Conservation (phyloP, 306 rosid species). For the Mucuna pruriens region DNA sequence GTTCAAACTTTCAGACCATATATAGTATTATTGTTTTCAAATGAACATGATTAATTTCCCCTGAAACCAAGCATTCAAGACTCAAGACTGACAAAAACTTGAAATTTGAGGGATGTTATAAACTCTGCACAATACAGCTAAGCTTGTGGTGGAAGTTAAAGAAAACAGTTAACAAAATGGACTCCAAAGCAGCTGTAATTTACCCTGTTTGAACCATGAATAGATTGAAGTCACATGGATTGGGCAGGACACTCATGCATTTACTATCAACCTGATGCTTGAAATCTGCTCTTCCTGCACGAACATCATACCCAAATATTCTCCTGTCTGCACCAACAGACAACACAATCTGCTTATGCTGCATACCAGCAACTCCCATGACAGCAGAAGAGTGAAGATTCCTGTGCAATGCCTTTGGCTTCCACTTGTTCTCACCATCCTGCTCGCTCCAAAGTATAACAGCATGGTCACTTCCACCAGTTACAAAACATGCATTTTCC, state of each 20-base stretch:
- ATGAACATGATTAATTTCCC: background rate
- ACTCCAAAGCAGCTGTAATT: slow-evolving; percentile 30
- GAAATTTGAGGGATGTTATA: slow-evolving; percentile 1
- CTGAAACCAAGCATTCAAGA: background rate
- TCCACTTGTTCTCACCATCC: slow-evolving; percentile 71
- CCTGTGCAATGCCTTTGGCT: slow-evolving; percentile 83
- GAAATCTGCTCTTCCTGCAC: slow-evolving; percentile 73
- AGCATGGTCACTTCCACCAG: slow-evolving; percentile 96
- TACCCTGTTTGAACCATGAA: slow-evolving; percentile 98
- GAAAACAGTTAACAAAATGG: background rate
- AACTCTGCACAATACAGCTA: background rate
- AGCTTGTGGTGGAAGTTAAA: slow-evolving; percentile 19
- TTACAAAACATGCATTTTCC: slow-evolving; percentile 73
- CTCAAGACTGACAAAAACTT: background rate
- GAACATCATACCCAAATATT: slow-evolving; percentile 73
- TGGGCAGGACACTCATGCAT: slow-evolving; percentile 97
- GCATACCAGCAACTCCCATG: slow-evolving; percentile 97
- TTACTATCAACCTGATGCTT: slow-evolving; percentile 91
- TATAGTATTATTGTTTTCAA: slow-evolving; percentile 14
- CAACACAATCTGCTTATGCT: slow-evolving; percentile 77
- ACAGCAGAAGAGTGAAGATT: slow-evolving; percentile 91
- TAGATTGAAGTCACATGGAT: slow-evolving; percentile 88
- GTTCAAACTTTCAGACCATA: slow-evolving; percentile 10
- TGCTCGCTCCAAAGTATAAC: slow-evolving; percentile 84
- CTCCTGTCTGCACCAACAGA: slow-evolving; percentile 96